Conservation (phyloP, 1,284 basidiomycete species). For the Leccinum variabile region DNA sequence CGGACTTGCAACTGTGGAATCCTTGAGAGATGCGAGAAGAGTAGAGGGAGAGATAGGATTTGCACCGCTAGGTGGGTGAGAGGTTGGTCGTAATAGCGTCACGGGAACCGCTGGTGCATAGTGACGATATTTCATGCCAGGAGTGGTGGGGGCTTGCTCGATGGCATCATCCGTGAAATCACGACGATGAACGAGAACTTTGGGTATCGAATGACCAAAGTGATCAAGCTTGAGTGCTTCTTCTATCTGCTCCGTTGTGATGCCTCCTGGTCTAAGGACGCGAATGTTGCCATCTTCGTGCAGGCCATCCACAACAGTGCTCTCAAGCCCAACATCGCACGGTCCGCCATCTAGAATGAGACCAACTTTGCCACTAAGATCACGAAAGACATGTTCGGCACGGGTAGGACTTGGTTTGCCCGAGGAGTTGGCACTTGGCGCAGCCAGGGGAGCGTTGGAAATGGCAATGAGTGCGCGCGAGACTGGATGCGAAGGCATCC, state of each 20-base stretch:
- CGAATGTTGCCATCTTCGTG: slow-evolving; percentile 72
- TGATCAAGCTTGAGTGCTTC: slow-evolving; percentile 51
- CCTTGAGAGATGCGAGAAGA: slow-evolving; percentile 45
- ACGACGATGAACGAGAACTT: slow-evolving; percentile 72
- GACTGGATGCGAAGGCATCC: slow-evolving; percentile 94
- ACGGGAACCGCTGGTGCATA: slow-evolving; percentile 91
- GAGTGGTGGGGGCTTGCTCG: slow-evolving; percentile 85
- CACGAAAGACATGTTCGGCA: slow-evolving; percentile 84
- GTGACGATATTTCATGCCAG: slow-evolving; percentile 99
- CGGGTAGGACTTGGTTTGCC: slow-evolving; percentile 93
- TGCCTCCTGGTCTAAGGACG: slow-evolving; percentile 88
- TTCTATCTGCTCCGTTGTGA: slow-evolving; percentile 88
- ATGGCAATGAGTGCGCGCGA: slow-evolving; percentile 87
- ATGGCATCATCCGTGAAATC: slow-evolving; percentile 68
- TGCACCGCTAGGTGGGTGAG: slow-evolving; percentile 39
- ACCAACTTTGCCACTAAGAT: slow-evolving; percentile 73
- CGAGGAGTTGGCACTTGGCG: slow-evolving; percentile 94
- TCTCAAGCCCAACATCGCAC: slow-evolving; percentile 91
- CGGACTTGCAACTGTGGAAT: slow-evolving; percentile 12
- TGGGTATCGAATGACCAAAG: slow-evolving; percentile 41
- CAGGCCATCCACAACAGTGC: slow-evolving; percentile 91
- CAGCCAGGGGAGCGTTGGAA: slow-evolving; percentile 79
- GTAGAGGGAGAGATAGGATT: slow-evolving; percentile 33
- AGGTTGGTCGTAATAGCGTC: slow-evolving; percentile 63
- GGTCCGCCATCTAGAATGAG: slow-evolving; percentile 92